Evolutionary conservation across 2,329 filamentous ascomycete genomes (phyloP), one percentile per base, ranked within the genome.

Genomic region (Emmonsiellopsis sp.): DNA sequence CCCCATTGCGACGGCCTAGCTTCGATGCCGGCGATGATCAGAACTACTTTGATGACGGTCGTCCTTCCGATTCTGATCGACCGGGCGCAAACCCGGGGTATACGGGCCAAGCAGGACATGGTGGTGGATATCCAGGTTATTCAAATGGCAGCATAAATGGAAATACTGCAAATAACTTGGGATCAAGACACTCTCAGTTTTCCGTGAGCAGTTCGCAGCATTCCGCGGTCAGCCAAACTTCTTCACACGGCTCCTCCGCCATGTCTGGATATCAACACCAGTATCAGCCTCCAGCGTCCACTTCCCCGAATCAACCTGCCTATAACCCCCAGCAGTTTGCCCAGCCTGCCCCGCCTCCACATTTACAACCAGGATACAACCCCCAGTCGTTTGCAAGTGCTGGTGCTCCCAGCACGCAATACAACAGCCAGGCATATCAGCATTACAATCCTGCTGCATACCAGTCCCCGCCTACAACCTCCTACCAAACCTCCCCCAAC

Each of bases 21-120:
- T 90, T 88, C 73, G 84, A 89, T 67, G 82, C 78, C 60, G 87
- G 85, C 58, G 88, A 93, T 67, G 87, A 92, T 66, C 74, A 77
- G 47, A 71, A 74, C 48, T 81, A 83, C 53, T 71, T 73, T 54
- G 69, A 71, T 54, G 53, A 65, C 8, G 51, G 63, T 8, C 60
- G 61, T 43, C 60, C 60, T 33, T 59, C 63, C 45, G 60, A 61
- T 42, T 40, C 62, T 13, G 63, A 62, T 53, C 67, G 70, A 54
- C 66, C 65, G 40, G 72, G 72, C 52, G 60, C 62, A 14, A 64
- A 63, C 52, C 53, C 63, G 52, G 64, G 66, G 21, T 69, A 69
- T 58, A 49, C 62, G 58, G 60, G 71, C 61, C 65, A 66, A 60
- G 56, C 62, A 61, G 58, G 62, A 52, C 60, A 70, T 66, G 63